These are phyloP conservation scores for Macadamia integrifolia DNA, from an alignment of 164 flowering plant genomes.

Conservation along the genomic window DNA sequence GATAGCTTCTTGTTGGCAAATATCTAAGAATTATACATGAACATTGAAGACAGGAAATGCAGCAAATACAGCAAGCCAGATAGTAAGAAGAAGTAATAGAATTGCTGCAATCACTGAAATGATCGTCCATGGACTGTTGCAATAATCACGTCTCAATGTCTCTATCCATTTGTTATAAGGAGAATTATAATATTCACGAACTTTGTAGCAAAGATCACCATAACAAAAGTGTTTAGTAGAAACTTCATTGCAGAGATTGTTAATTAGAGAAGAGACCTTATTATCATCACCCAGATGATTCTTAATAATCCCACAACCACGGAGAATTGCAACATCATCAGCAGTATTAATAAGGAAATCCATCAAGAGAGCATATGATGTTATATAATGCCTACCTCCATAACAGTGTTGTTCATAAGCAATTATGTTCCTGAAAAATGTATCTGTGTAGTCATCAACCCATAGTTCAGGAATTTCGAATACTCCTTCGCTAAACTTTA, in stretches of 20 bases:
- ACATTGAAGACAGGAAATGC: background rate
- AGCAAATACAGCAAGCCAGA: conserved; percentile 14
- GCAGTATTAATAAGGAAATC: conserved; percentile 14
- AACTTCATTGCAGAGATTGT: conserved; percentile 9
- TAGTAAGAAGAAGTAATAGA: conserved; percentile 17
- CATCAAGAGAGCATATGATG: conserved; percentile 24
- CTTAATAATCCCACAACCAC: conserved; percentile 4
- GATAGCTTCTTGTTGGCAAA: too few species aligned
- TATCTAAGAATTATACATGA: too few species aligned
- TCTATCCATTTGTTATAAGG: background rate
- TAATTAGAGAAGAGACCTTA: conserved; percentile 13
- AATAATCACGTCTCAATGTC: background rate
- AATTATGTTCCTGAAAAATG: conserved; percentile 2
- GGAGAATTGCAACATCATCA: conserved; percentile 18
- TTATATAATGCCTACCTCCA: conserved; percentile 4
- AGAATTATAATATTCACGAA: conserved; percentile 11
- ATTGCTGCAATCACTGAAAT: conserved; percentile 1
- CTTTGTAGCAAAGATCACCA: conserved; percentile 6
- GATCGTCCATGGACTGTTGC: background rate
- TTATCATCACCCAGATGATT: background rate
- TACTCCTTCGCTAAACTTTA: conserved; percentile 23
- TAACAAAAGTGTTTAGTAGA: conserved; percentile 4
- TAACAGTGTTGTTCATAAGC: conserved; percentile 26
- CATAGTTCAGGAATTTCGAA: conserved; percentile 23
- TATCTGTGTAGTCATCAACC: conserved; percentile 9